Evolutionary conservation across 2,329 filamentous ascomycete species (phyloP), one percentile per base, ranked within the genome.

Genomic region (Massarina eburnea): DNA sequence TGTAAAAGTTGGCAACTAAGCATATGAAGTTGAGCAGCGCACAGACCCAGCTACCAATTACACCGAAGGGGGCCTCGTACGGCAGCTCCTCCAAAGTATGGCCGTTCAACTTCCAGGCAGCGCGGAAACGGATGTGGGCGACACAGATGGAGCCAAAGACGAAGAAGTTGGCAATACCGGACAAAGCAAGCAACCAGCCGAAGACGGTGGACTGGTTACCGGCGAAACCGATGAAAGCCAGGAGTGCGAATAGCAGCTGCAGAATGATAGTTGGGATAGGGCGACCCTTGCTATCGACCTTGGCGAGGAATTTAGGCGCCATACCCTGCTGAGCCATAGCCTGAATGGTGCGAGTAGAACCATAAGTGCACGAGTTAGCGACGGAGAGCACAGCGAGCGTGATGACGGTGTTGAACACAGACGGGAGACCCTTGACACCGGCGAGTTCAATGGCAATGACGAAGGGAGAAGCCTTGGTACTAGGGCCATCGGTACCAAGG

Each of bases 121-220:
- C 70, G 47, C 91, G 88, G 79, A 96, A 96, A 43, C 90, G 89
- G 64, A 96, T 94, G 71, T 96, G 91, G 15, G 86, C 82, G n/a
- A 94, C 73, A 67, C 89, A 94, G 67, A 95, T 91, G 50, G 86
- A 86, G 49, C 78, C 81, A 85, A 87, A 91, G 8, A 86, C 89
- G 73, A 91, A 88, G 64, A 89, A 80, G 39, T 80, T 84, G 6
- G 83, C 85, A 26, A 90, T 77, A 19, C 84, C 86, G 2, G 84
- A 88, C 38, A 89, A 77, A 48, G 86, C 83, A 32, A 89, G 78
- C 68, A 95, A 81, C 91, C 91, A 95, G 58, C 80, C 79, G 52
- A 95, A 86, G 4, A 89, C 83, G 22, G 77, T 72, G 14, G 74
- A 74, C 58, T 87, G 79, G 49, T 80, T 71, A 4, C 72, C 64